Conservation (phyloP, 2,329 filamentous ascomycete species). For the Sphaerulina vaccinii region DNA sequence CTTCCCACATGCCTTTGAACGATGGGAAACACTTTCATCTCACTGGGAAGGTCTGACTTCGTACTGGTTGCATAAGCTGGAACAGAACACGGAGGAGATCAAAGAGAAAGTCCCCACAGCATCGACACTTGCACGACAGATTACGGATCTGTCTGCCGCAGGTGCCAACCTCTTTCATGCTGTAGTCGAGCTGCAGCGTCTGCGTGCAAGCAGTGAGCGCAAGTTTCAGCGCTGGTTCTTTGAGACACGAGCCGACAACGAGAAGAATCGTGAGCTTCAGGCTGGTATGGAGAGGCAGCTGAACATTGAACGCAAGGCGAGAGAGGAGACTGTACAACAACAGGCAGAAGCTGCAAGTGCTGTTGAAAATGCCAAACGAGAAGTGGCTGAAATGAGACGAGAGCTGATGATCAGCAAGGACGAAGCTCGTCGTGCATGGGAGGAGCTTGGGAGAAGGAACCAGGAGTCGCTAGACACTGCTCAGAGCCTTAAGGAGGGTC, state of each 20-base stretch:
- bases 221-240: slow-evolving; percentile 99
- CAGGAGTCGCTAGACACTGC: slow-evolving; percentile 89
- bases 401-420: slow-evolving; percentile 94
- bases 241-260: slow-evolving; percentile 84
- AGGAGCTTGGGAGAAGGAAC: slow-evolving; percentile 89
- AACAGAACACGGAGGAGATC: slow-evolving; percentile 85
- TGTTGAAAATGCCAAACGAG: slow-evolving; percentile 31
- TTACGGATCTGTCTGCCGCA: slow-evolving; percentile 94
- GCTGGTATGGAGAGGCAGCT: slow-evolving; percentile 75
- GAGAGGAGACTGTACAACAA: slow-evolving; percentile 60
- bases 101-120: slow-evolving; percentile 73
- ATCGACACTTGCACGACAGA: slow-evolving; percentile 86
- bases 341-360: slow-evolving; percentile 31
- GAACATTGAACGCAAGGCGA: slow-evolving; percentile 69
- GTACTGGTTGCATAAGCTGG: slow-evolving; percentile 92
- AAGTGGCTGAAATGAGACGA: slow-evolving; percentile 82
- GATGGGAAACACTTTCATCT: slow-evolving; percentile 94
- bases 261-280: slow-evolving; percentile 77
- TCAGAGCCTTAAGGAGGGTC: slow-evolving; percentile 78
- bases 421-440: slow-evolving; percentile 92
- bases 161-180: slow-evolving; percentile 97
- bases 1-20: slow-evolving; percentile 95
- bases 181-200: slow-evolving; percentile 89
- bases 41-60: slow-evolving; percentile 98
- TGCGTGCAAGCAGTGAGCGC: slow-evolving; percentile 90